Evolutionary conservation across 1,284 basidiomycete genomes (phyloP).

Genomic region (Somion occarium): DNA sequence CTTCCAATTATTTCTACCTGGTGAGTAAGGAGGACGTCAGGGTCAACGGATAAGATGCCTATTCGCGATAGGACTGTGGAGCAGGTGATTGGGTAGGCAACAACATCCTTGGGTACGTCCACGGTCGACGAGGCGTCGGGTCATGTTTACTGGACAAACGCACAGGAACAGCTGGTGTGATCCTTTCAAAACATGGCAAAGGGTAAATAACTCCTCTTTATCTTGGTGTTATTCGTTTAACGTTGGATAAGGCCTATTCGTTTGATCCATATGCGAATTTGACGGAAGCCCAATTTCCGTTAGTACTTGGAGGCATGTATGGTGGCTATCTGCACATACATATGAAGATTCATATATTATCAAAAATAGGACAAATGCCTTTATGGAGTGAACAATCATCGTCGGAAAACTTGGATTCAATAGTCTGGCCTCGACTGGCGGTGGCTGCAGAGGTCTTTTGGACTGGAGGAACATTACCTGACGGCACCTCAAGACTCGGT

Average conservation of each 20-base stretch:
- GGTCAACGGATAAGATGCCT: background rate
- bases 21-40: constrained; percentile 18
- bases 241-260: constrained; percentile 41
- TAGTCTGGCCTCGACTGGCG: constrained; percentile 76
- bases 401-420: constrained; percentile 62
- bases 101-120: constrained; percentile 21
- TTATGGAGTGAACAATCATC: constrained; percentile 78
- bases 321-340: background rate
- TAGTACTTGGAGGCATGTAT: constrained; percentile 58
- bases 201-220: constrained; percentile 19
- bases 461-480: constrained; percentile 47
- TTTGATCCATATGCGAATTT: constrained; percentile 67
- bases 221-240: background rate
- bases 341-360: background rate
- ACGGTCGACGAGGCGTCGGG: no score
- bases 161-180: constrained; percentile 57
- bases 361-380: constrained; percentile 44
- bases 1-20: constrained; percentile 24
- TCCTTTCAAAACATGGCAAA: constrained; percentile 74
- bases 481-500: constrained; percentile 20
- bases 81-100: constrained; percentile 72
- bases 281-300: constrained; percentile 37
- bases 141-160: no score
- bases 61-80: constrained; percentile 59
- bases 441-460: constrained; percentile 78